Evolutionary conservation across 768 basidiomycete genomes (phyloP), one percentile per base, ranked within the genome.

Genomic region (Suillus brevipes): DNA sequence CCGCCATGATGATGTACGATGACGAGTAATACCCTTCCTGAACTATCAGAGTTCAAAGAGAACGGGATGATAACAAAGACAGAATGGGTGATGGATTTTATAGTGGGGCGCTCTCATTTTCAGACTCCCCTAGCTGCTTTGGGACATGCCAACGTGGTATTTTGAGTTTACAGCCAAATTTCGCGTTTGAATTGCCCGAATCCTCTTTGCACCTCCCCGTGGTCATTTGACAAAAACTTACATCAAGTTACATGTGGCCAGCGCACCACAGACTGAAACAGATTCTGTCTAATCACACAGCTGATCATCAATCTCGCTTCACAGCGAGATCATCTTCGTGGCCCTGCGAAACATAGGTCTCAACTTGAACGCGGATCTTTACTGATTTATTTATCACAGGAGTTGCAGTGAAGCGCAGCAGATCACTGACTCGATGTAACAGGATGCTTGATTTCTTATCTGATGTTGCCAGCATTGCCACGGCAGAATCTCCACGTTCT

Each of bases 61-160:
- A 43, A 57, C 64, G 60, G 63, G 40, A 2, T 36, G 58, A 36
- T 20, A 40, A 20, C 37, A 61, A 6, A 18, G 63, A n/a, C 63
- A 69, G 69, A 64, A 68, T 74, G 71, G 63, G 67, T 20, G 56
- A 31, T 43, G 57, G 65, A 68, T 76, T 66, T 76, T 76, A 76
- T 76, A 76, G 45, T 64, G 52, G 9, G 43, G 47, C 20, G n/a
- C 28, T 36, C 42, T 23, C n/a, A 25, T 57, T 77, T 77, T 74
- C 76, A 77, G 74, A 76, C 76, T 77, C 73, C 73, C 42, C 73
- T 69, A 18, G 55, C 75, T 71, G 58, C 63, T 71, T 75, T 75
- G 66, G 72, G 74, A 42, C 66, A 67, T 12, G 57, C 36, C 56
- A 69, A 69, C 73, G 49, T 57, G 62, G 60, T 36, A n/a, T 59